Base-by-base conservation (phyloP, 2,329 filamentous ascomycete genomes). In the Calonectria henricotiae region DNA sequence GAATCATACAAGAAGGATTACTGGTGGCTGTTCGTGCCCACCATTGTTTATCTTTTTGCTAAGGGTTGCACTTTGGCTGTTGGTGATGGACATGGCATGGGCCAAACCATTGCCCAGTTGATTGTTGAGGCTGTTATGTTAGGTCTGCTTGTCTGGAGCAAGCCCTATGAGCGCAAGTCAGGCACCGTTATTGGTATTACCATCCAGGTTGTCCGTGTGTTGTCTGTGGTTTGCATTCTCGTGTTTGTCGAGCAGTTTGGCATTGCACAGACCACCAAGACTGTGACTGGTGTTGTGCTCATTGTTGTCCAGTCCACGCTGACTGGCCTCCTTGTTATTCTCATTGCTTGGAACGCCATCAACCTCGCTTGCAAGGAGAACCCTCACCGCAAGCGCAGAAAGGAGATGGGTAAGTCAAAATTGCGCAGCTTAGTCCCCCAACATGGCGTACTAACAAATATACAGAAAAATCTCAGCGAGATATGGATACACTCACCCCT, bases 1-100 rank as follows among this genome's bases (percentile, higher is more conserved):
- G 96, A 98, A 79, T 92, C 92, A 76, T 98, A 98, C 87, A 95
- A 94, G 85, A 94, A 93, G 83, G 90, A 92, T 76, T 98, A 96
- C 86, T 99, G 96, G 96, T 98, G 96, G 96, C 84, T 98, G 27
- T 98, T 99, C 80, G 88, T 98, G 15, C 96, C 96, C 0, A 87
- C 89, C 71, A 98, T 98, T 78, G 71, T 95, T 73, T 98, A 98
- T 86, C 93, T 95, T 86, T 95, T 98, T 79, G 92, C 91, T 80
- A 96, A 96, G 85, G 95, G 96, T 65, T 92, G 91, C 71, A 90
- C 96, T 68, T 91, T 98, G 74, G 96, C 96, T 15, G 93, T 90
- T 35, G 94, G 90, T 49, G 93, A 98, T 79, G 95, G 95, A 13
- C 91, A 97, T 79, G 96, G 95, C 60, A 89, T 97, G 82, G 84